Evolutionary conservation across 2,329 filamentous ascomycete genomes (phyloP), one percentile per base, ranked within the genome.

Genomic region (Daldinia sp.): DNA sequence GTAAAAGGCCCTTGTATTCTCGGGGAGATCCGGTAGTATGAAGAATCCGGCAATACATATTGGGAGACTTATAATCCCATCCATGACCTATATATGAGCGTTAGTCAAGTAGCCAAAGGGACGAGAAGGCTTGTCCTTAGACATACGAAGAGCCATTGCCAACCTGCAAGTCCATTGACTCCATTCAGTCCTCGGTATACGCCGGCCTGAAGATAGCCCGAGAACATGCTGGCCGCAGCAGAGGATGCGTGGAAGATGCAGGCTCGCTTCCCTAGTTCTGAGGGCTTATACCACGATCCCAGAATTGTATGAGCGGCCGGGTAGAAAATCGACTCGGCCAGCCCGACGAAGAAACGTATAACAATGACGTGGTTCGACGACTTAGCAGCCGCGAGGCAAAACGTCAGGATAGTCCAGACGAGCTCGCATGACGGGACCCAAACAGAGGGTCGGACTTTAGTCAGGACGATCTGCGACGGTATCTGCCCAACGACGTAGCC

Each of bases 161-260:
- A 88, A 0, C 86, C 86, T 0, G 82, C 77, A 73, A 84, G 82
- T 0, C 86, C 86, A 10, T 75, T 75, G 0, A 82, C 77, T 0
- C 86, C 86, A 35, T 85, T 84, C 0, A 88, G 79, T 30, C 83
- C 83, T 18, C 78, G 82, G 73, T 88, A 86, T 0, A 85, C 83
- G 0, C 83, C 86, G 0, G 86, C 82, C 77, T 87, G 86, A 0
- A 88, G 79, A 64, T 87, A 88, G 1, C 86, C 86, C n/a, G 84
- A 85, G 54, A 88, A 84, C 83, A 88, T 87, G n/a, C 80, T 78
- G 0, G 85, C 86, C 0, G 87, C 79, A 4, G 82, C 84, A 7
- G 85, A 84, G 28, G 83, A 84, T 0, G 86, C 81, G 60, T 84
- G 80, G 70, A 84, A 83, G 35, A 85, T 80, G 60, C 81, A 82